These are phyloP conservation scores for Arctium minus DNA, from an alignment of 129 eudicot genomes.

Conservation along the genomic window DNA sequence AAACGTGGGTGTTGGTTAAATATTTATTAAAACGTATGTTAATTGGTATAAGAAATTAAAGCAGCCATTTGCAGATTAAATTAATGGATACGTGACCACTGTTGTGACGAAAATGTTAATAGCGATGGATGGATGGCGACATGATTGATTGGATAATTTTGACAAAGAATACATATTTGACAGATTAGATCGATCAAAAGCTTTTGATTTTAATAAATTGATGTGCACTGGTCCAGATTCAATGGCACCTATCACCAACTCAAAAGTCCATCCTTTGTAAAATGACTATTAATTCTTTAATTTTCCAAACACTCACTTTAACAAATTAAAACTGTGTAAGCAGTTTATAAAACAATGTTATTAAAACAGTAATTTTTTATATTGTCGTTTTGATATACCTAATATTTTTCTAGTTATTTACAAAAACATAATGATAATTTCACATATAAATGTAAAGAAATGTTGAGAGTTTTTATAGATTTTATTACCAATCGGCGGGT, in stretches of 20 bases:
- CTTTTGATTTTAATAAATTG: conserved; percentile 26
- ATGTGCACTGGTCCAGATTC: conserved; percentile 31
- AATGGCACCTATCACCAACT: conserved; percentile 12
- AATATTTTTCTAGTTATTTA: background rate
- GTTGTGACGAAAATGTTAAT: conserved; percentile 27
- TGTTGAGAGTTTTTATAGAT: too few species aligned
- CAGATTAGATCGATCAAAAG: conserved; percentile 15
- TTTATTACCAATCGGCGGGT: too few species aligned
- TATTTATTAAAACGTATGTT: background rate
- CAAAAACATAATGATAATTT: background rate
- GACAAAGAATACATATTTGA: background rate
- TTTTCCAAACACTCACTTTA: background rate
- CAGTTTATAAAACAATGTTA: too few species aligned
- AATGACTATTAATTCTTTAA: background rate
- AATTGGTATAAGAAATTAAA: background rate
- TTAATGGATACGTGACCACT: conserved; percentile 28
- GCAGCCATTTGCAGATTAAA: conserved; percentile 16
- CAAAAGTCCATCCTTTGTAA: conserved; percentile 4
- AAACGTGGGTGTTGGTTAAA: background rate
- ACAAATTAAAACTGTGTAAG: background rate
- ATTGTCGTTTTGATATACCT: background rate
- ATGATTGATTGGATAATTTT: conserved; percentile 17
- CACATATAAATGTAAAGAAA: too few species aligned
- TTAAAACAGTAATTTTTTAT: background rate
- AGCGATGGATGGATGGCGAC: conserved; percentile 14